These are phyloP conservation scores for Taphrina sp. DNA, from an alignment of 1,139 yeast genomes.

Conservation along the genomic window DNA sequence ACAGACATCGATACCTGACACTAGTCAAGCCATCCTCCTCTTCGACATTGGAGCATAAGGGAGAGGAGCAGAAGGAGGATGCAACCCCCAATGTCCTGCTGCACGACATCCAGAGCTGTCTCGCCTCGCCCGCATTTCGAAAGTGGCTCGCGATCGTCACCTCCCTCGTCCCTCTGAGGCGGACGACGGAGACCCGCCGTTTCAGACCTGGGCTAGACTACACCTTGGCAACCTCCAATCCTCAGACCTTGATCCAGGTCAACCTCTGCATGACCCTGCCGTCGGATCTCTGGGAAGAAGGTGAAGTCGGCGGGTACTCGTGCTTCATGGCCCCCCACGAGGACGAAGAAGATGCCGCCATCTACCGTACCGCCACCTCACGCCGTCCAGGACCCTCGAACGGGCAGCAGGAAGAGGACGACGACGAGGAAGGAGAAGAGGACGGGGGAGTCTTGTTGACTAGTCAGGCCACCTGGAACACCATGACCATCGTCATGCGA, in stretches of 20 bases:
- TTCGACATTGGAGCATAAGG: too few relatives aligned
- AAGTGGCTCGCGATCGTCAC: conserved; percentile 71
- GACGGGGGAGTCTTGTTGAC: conserved; percentile 82
- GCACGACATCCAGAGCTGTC: conserved; percentile 3
- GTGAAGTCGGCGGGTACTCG: conserved; percentile 92
- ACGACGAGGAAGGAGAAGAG: conserved; percentile 76
- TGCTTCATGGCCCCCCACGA: conserved; percentile 60
- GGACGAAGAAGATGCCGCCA: conserved; percentile 42
- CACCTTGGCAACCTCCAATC: conserved; percentile 79
- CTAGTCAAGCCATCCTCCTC: conserved; percentile 35
- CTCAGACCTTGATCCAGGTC: conserved; percentile 37
- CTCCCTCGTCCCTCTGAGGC: conserved; percentile 61
- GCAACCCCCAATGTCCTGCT: not conserved
- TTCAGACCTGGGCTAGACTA: conserved; percentile 95
- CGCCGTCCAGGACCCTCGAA: too few relatives aligned
- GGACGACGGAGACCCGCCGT: conserved; percentile 71
- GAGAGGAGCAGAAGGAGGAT: not conserved
- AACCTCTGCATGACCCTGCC: conserved; percentile 46
- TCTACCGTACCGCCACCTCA: conserved; percentile 17
- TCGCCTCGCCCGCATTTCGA: conserved; percentile 56
- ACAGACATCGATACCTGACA: conserved; percentile 82
- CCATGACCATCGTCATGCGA: conserved; percentile 70
- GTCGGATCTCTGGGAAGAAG: conserved; percentile 44
- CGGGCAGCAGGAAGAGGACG: conserved; percentile 46
- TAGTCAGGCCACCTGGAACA: conserved; percentile 81